Conservation (phyloP, 1,139 yeast genomes). For the Taiozyma sp. region DNA sequence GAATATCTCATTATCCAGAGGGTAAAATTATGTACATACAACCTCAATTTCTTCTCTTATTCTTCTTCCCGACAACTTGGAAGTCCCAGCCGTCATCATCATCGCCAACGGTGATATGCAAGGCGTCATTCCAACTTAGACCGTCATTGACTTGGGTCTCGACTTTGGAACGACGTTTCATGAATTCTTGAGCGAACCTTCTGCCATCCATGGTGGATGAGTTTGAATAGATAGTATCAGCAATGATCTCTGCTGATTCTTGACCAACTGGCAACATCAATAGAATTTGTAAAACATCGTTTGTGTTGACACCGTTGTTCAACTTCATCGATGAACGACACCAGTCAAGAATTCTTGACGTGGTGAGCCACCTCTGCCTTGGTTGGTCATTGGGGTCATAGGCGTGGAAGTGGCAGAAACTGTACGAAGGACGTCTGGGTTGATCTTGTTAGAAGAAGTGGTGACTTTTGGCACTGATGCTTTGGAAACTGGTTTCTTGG, state of each 20-base stretch:
- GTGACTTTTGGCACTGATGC: conserved; percentile 5
- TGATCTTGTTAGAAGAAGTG: conserved; percentile 16
- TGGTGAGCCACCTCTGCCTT: conserved; percentile 26
- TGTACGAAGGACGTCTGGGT: conserved; percentile 42
- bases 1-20: not conserved
- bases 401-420: conserved; percentile 35
- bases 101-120: conserved; percentile 43
- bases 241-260: conserved; percentile 79
- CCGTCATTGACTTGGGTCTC: conserved; percentile 57
- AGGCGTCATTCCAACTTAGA: conserved; percentile 63
- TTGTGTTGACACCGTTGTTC: conserved; percentile 66
- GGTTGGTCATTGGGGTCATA: conserved; percentile 20
- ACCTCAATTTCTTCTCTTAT: conserved; percentile 35
- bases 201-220: conserved; percentile 94
- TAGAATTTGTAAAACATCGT: conserved; percentile 75
- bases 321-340: conserved; percentile 71
- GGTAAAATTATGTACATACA: not conserved
- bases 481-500: conserved; percentile 13
- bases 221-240: conserved; percentile 88
- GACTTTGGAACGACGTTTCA: conserved; percentile 67
- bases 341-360: conserved; percentile 79
- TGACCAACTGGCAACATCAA: conserved; percentile 66
- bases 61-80: conserved; percentile 65
- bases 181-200: conserved; percentile 85
- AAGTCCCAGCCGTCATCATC: conserved; percentile 79